phyloP scores from a whole-genome alignment of 225 moss, liverwort and hornwort genomes.

The Lunularia cruciata region DNA sequence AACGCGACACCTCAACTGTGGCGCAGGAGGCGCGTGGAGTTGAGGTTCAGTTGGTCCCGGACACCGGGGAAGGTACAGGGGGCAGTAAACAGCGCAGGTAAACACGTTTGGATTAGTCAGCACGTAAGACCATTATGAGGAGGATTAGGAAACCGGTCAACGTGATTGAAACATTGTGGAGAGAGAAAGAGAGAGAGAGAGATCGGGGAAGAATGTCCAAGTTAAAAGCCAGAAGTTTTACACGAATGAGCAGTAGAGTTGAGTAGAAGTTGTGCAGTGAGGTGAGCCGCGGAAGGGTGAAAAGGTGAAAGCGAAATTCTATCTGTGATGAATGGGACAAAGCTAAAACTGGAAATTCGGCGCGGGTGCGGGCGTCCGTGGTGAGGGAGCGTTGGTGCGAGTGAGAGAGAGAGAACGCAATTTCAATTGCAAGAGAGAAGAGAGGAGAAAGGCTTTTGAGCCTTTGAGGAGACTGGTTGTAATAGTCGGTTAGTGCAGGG shows the following conservation, averaged over 20 bases:
- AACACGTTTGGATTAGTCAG: too few species aligned
- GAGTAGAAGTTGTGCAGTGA: neutral
- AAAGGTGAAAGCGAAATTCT: neutral
- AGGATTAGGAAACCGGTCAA: conserved; percentile 5
- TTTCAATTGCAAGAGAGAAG: neutral
- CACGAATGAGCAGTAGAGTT: neutral
- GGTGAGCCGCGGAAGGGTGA: neutral
- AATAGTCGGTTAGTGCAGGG: too few species aligned
- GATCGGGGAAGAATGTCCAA: neutral
- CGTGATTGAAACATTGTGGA: neutral
- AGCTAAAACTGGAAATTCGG: conserved; percentile 5
- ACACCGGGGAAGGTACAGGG: neutral
- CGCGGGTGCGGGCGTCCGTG: conserved; percentile 3
- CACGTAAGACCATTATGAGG: conserved; percentile 1
- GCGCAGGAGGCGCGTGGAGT: neutral
- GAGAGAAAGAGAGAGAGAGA: neutral
- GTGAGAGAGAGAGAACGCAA: neutral
- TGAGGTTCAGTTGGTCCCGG: neutral
- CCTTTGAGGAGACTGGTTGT: too few species aligned
- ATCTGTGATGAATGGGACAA: neutral
- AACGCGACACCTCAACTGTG: too few species aligned
- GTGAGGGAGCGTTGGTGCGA: neutral
- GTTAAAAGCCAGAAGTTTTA: neutral
- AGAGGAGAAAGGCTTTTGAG: neutral
- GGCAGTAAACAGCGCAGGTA: neutral